These are phyloP conservation scores for Pulveroboletus ravenelii DNA, from an alignment of 768 basidiomycete species.

Conservation along the genomic window DNA sequence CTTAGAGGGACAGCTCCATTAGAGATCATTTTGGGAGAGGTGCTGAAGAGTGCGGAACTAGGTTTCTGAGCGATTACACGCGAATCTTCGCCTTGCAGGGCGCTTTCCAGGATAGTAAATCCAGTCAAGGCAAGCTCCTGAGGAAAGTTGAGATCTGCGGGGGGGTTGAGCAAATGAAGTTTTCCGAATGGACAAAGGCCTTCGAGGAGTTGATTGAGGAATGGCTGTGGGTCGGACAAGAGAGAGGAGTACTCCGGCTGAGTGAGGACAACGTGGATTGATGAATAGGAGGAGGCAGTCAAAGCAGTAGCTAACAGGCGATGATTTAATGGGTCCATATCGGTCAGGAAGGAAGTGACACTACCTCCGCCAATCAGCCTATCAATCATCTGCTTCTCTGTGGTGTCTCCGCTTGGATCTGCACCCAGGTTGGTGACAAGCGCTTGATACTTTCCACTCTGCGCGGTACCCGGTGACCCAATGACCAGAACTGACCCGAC, in stretches of 20 bases:
- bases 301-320: constrained; percentile 51
- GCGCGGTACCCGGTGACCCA: constrained; percentile 73
- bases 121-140: constrained; percentile 63
- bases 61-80: constrained; percentile 71
- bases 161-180: constrained; percentile 58
- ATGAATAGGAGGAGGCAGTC: constrained; percentile 50
- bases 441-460: constrained; percentile 74
- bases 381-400: constrained; percentile 81
- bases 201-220: constrained; percentile 57
- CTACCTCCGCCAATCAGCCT: constrained; percentile 76
- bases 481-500: constrained; percentile 61
- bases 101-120: constrained; percentile 51
- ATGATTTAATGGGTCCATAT: neutral
- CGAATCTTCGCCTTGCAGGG: constrained; percentile 32
- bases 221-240: constrained; percentile 43
- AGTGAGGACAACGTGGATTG: constrained; percentile 65
- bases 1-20: constrained; percentile 43
- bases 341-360: constrained; percentile 1
- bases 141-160: constrained; percentile 40
- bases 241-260: constrained; percentile 57
- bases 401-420: constrained; percentile 34
- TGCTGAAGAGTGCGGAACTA: constrained; percentile 25
- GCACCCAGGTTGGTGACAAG: constrained; percentile 57
- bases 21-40: constrained; percentile 25
- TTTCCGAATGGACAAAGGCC: constrained; percentile 66